Percentiles rank a stretch among this genome's conserved stretches.
phyloP scores from a whole-genome alignment of 164 flowering plant genomes.

The Umbellularia californica region DNA sequence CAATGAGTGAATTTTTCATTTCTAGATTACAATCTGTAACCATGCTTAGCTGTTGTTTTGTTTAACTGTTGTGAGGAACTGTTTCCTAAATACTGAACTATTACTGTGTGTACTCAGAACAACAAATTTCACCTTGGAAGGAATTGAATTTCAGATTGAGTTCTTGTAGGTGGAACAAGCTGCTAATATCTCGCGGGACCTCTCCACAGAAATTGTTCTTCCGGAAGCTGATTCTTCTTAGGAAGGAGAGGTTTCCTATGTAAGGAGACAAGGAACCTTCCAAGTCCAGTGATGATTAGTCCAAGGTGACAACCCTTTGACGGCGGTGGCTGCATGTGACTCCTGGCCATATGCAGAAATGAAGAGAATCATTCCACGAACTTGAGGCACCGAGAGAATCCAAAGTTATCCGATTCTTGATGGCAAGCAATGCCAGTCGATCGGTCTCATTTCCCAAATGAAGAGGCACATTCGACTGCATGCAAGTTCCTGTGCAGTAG shows the following conservation, averaged over 20 bases:
- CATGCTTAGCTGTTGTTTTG: too few relatives aligned
- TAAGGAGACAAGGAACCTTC: not conserved
- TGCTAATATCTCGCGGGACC: not conserved
- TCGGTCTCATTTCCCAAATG: not conserved
- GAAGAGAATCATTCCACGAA: not conserved
- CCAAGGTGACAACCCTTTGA: not conserved
- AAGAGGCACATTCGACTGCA: not conserved
- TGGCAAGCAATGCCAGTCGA: not conserved
- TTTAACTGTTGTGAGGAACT: too few relatives aligned
- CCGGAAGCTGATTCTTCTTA: not conserved
- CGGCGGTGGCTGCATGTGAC: not conserved
- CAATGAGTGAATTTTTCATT: too few relatives aligned
- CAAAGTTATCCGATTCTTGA: not conserved
- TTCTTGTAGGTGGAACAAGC: constrained; percentile 9
- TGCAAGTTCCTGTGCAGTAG: not conserved
- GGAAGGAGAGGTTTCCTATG: not conserved
- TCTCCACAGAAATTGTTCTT: not conserved
- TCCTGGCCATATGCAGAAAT: constrained; percentile 1
- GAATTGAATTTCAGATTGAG: constrained; percentile 28
- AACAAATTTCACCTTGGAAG: constrained; percentile 24
- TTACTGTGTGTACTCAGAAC: too few relatives aligned
- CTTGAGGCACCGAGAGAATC: not conserved
- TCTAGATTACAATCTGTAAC: too few relatives aligned
- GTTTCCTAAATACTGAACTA: too few relatives aligned
- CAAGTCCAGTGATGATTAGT: not conserved